Evolutionary conservation across 1,139 yeast genomes (phyloP).

Genomic region (Wickerhamiella infanticola): DNA sequence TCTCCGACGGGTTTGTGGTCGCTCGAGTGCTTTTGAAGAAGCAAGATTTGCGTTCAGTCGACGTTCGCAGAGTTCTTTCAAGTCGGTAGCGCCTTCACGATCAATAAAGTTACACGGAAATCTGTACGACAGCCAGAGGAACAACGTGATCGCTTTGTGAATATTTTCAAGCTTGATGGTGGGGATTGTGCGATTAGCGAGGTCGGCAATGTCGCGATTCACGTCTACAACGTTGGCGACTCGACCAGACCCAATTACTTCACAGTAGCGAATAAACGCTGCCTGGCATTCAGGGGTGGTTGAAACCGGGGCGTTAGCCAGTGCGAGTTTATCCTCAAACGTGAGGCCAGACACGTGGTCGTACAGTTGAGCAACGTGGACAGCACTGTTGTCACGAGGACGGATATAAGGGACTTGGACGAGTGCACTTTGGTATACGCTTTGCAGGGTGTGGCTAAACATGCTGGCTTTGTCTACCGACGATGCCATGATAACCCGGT

Average conservation of each 20-base stretch:
- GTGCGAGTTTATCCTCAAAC: slow-evolving; percentile 20
- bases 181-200: slow-evolving; percentile 1
- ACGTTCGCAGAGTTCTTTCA: slow-evolving; percentile 31
- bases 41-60: slow-evolving; percentile 16
- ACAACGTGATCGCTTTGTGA: slow-evolving; percentile 54
- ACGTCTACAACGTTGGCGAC: slow-evolving; percentile 20
- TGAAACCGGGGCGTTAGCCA: slow-evolving; percentile 25
- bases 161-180: slow-evolving; percentile 38
- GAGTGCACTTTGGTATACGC: slow-evolving; percentile 3
- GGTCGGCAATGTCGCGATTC: slow-evolving; percentile 9
- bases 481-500: slow-evolving; percentile 9
- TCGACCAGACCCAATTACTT: slow-evolving; percentile 19
- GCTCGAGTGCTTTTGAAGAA: slow-evolving; percentile 5
- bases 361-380: slow-evolving; percentile 18
- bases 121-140: slow-evolving; percentile 75
- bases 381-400: slow-evolving; percentile 11
- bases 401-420: slow-evolving; percentile 9
- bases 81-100: slow-evolving; percentile 53
- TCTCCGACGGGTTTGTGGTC: background rate
- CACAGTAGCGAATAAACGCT: slow-evolving; percentile 21
- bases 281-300: slow-evolving; percentile 9
- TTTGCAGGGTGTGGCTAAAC: slow-evolving; percentile 9
- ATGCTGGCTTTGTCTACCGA: slow-evolving; percentile 1
- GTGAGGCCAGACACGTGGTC: slow-evolving; percentile 19
- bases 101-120: slow-evolving; percentile 74